Conservation (phyloP, 2,329 filamentous ascomycete species). For the Diaporthe longicolla region DNA sequence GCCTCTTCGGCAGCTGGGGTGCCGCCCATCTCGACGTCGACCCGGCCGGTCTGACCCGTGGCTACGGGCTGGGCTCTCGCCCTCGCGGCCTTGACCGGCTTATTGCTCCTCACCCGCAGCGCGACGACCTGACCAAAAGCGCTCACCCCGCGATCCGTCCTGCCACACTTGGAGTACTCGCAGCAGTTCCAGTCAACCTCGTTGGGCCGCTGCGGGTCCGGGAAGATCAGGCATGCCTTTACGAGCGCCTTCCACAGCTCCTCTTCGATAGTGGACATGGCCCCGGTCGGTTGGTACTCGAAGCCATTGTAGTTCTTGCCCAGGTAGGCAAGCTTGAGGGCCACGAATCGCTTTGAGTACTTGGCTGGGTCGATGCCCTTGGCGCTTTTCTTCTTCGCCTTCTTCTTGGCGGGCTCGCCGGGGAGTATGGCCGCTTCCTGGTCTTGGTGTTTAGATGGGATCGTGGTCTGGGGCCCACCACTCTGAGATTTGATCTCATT, state of each 20-base stretch:
- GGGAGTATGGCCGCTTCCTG: not conserved
- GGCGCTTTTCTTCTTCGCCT: slow-evolving; percentile 57
- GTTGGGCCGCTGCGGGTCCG: slow-evolving; percentile 73
- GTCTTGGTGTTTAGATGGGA: slow-evolving; percentile 2
- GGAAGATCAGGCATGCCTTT: slow-evolving; percentile 80
- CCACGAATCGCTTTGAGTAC: slow-evolving; percentile 87
- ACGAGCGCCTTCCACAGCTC: slow-evolving; percentile 92
- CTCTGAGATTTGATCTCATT: slow-evolving; percentile 64
- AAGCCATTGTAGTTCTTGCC: slow-evolving; percentile 94
- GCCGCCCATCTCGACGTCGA: slow-evolving; percentile 31
- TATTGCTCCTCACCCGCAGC: slow-evolving; percentile 84
- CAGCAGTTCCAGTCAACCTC: slow-evolving; percentile 84
- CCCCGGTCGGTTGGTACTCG: slow-evolving; percentile 83
- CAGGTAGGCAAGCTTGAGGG: slow-evolving; percentile 93
- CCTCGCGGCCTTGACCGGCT: slow-evolving; percentile 65
- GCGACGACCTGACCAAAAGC: slow-evolving; percentile 97
- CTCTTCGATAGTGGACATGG: slow-evolving; percentile 88
- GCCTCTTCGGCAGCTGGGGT: slow-evolving; percentile 21
- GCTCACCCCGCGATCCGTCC: slow-evolving; percentile 93
- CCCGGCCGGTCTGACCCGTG: slow-evolving; percentile 44
- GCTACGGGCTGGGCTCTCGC: slow-evolving; percentile 45
- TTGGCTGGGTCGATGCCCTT: slow-evolving; percentile 81
- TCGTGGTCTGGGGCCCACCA: not conserved
- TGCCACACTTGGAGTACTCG: slow-evolving; percentile 94
- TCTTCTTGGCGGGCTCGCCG: slow-evolving; percentile 35